These are phyloP conservation scores for Lactarius vividus DNA, from an alignment of 768 basidiomycete genomes.

Conservation along the genomic window DNA sequence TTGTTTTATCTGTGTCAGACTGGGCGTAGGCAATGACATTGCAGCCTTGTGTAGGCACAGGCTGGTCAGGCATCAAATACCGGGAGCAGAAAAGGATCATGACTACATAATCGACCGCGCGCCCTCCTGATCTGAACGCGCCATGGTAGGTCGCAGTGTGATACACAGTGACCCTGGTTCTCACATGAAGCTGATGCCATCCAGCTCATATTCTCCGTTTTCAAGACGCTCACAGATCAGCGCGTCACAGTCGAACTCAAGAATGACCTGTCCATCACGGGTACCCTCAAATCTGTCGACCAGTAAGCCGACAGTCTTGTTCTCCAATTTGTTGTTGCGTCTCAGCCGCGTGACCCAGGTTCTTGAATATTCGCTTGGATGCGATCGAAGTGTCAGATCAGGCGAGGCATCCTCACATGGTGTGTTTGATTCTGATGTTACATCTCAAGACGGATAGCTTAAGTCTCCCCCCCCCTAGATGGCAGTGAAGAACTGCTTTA, in stretches of 20 bases:
- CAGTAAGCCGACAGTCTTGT: slow-evolving; percentile 59
- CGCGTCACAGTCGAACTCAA: slow-evolving; percentile 96
- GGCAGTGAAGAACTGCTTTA: slow-evolving; percentile 99
- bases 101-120: neutral
- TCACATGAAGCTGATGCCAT: neutral
- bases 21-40: too few relatives aligned
- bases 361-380: slow-evolving; percentile 94
- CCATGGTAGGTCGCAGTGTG: slow-evolving; percentile 14
- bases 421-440: slow-evolving; percentile 35
- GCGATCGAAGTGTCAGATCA: slow-evolving; percentile 91
- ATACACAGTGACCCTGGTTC: neutral
- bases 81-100: too few relatives aligned
- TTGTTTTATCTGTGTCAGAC: too few relatives aligned
- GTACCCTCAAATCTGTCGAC: slow-evolving; percentile 95
- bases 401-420: slow-evolving; percentile 96
- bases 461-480: slow-evolving; percentile 54
- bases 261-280: slow-evolving; percentile 96
- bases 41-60: too few relatives aligned
- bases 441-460: neutral
- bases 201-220: slow-evolving; percentile 94
- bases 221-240: slow-evolving; percentile 98
- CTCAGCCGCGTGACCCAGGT: slow-evolving; percentile 44
- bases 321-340: neutral
- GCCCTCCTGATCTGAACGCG: slow-evolving; percentile 3
- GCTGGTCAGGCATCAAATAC: too few relatives aligned